Conservation (phyloP, 2,329 filamentous ascomycete genomes). For the Phyllosticta citriasiana region DNA sequence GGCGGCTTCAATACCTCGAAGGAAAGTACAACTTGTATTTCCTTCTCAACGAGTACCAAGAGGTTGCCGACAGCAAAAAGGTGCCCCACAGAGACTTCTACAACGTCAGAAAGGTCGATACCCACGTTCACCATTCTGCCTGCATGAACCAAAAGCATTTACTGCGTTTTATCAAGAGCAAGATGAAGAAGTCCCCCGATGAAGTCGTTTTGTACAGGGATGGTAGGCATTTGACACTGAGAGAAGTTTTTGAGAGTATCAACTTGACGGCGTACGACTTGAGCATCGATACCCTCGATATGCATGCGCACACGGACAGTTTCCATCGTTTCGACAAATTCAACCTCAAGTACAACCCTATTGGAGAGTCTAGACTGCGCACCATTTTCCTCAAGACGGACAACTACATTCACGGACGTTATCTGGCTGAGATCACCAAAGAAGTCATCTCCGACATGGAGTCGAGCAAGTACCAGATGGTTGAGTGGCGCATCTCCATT, state of each 20-base stretch:
- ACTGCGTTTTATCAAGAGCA: conserved; percentile 96
- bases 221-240: conserved; percentile 80
- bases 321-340: conserved; percentile 99
- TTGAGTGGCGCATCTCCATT: conserved; percentile 96
- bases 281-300: conserved; percentile 96
- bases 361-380: conserved; percentile 86
- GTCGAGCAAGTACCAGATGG: conserved; percentile 99
- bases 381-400: conserved; percentile 99
- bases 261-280: conserved; percentile 95
- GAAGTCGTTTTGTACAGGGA: conserved; percentile 90
- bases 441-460: conserved; percentile 96
- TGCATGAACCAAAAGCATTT: conserved; percentile 99
- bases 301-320: conserved; percentile 97
- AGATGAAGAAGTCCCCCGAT: conserved; percentile 97
- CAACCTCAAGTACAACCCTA: conserved; percentile 96
- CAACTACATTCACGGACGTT: conserved; percentile 92
- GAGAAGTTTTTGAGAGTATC: conserved; percentile 94
- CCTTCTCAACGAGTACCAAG: conserved; percentile 91
- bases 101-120: conserved; percentile 97
- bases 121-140: conserved; percentile 96
- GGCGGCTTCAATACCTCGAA: conserved; percentile 87
- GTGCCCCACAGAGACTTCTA: conserved; percentile 98
- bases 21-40: conserved; percentile 94
- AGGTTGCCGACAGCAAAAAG: conserved; percentile 94
- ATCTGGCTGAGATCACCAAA: conserved; percentile 93